phyloP scores from a whole-genome alignment of 1,284 basidiomycete genomes.

The Austropuccinia psidii region DNA sequence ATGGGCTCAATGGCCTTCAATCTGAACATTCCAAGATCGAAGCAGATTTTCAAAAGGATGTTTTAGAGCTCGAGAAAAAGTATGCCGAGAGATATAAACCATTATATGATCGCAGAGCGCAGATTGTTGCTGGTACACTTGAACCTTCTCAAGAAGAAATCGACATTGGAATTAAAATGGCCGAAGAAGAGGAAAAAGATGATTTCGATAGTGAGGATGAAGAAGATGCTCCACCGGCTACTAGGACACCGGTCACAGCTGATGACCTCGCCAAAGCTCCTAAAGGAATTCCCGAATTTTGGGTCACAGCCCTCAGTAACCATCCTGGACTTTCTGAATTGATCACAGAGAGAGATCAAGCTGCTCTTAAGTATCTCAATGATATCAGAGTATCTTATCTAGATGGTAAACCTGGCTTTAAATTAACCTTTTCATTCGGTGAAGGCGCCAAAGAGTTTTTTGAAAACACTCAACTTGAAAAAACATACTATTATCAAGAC shows the following conservation, averaged over 20 bases:
- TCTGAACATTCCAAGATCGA: constrained; percentile 35
- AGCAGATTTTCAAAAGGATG: constrained; percentile 36
- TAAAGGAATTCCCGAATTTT: constrained; percentile 34
- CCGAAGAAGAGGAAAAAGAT: constrained; percentile 30
- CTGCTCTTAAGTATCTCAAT: constrained; percentile 32
- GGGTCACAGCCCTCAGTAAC: constrained; percentile 30
- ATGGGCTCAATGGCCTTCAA: constrained; percentile 36
- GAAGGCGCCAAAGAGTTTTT: constrained; percentile 35
- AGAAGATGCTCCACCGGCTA: not conserved
- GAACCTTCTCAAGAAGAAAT: constrained; percentile 33
- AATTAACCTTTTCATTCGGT: constrained; percentile 33
- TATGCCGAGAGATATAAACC: constrained; percentile 32
- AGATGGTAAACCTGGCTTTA: constrained; percentile 35
- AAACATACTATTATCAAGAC: constrained; percentile 37
- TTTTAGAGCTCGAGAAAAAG: constrained; percentile 36
- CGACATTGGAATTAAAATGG: constrained; percentile 27
- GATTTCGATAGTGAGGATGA: constrained; percentile 8
- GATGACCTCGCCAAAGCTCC: constrained; percentile 28
- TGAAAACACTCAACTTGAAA: constrained; percentile 30
- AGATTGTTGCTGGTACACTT: constrained; percentile 25
- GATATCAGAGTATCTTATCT: constrained; percentile 35
- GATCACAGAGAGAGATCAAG: constrained; percentile 35
- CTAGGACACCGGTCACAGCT: constrained; percentile 23
- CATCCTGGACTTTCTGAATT: constrained; percentile 36
- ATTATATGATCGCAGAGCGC: constrained; percentile 24